phyloP scores from a whole-genome alignment of 257 asterid genomes.

The Nicotiana knightiana region DNA sequence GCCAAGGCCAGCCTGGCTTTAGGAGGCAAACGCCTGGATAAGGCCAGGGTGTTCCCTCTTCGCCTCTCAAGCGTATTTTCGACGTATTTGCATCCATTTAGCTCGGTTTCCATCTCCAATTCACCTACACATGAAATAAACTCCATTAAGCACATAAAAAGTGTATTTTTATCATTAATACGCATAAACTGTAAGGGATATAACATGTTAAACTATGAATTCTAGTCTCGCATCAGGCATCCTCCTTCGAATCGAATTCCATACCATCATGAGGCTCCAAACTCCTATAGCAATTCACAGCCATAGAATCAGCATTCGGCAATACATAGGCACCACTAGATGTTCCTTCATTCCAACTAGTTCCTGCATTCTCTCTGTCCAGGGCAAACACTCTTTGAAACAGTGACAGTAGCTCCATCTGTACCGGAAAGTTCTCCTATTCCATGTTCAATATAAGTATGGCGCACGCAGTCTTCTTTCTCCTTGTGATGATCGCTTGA shows the following conservation, averaged over 20 bases:
- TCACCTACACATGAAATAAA: too few relatives aligned
- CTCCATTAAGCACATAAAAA: too few relatives aligned
- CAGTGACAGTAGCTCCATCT: constrained; percentile 19
- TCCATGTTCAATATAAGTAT: constrained; percentile 1
- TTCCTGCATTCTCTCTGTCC: neutral
- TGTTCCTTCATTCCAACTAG: constrained; percentile 2
- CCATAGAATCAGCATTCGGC: constrained; percentile 14
- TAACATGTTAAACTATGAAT: too few relatives aligned
- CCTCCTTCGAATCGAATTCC: constrained; percentile 55
- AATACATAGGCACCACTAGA: neutral
- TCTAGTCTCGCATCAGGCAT: neutral
- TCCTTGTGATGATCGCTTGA: constrained; percentile 12
- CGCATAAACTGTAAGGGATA: too few relatives aligned
- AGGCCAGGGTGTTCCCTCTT: too few relatives aligned
- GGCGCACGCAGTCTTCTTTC: constrained; percentile 6
- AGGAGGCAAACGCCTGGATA: too few relatives aligned
- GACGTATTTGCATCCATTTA: too few relatives aligned
- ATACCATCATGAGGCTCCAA: constrained; percentile 31
- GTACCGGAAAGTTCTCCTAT: constrained; percentile 11
- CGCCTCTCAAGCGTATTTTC: too few relatives aligned
- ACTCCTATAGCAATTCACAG: constrained; percentile 10
- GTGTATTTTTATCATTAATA: too few relatives aligned
- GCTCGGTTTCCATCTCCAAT: too few relatives aligned
- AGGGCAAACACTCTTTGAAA: neutral
- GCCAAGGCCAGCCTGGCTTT: too few relatives aligned